These are phyloP conservation scores for Rhodosporidiobolus sp. DNA, from an alignment of 768 basidiomycete species.

Conservation along the genomic window DNA sequence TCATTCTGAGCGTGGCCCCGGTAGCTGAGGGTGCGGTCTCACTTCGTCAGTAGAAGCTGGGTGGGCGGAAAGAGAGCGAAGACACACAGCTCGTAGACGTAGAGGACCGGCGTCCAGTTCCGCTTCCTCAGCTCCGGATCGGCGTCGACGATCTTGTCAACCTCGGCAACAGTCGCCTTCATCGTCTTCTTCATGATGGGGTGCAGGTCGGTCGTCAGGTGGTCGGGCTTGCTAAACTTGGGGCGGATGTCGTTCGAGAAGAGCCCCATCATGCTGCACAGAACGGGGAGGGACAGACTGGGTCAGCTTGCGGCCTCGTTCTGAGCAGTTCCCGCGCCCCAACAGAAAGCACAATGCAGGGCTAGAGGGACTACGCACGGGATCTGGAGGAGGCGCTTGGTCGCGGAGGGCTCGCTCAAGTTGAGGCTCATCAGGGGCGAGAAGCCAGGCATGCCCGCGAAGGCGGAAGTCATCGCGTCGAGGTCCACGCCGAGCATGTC, in stretches of 20 bases:
- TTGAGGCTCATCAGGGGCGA: not conserved
- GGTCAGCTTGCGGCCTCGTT: too few relatives aligned
- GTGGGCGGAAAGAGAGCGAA: too few relatives aligned
- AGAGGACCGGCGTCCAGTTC: constrained; percentile 1
- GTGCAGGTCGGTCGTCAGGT: not conserved
- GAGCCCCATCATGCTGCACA: not conserved
- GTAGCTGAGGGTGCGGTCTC: not conserved
- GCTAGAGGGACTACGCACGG: too few relatives aligned
- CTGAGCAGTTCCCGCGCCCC: too few relatives aligned
- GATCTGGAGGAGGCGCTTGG: not conserved
- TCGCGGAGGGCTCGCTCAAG: not conserved
- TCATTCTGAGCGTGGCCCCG: not conserved
- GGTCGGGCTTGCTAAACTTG: not conserved
- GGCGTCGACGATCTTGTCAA: not conserved
- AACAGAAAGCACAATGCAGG: too few relatives aligned
- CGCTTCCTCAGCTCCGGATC: not conserved
- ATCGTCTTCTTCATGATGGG: not conserved
- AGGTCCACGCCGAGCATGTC: not conserved
- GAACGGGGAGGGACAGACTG: too few relatives aligned
- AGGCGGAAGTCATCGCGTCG: not conserved
- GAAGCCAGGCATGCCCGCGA: not conserved
- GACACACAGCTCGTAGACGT: constrained; percentile 1
- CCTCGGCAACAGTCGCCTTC: not conserved
- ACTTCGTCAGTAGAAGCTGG: too few relatives aligned
- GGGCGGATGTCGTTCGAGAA: not conserved